Conservation (phyloP, 1,139 yeast genomes). For the Pichia sp. region DNA sequence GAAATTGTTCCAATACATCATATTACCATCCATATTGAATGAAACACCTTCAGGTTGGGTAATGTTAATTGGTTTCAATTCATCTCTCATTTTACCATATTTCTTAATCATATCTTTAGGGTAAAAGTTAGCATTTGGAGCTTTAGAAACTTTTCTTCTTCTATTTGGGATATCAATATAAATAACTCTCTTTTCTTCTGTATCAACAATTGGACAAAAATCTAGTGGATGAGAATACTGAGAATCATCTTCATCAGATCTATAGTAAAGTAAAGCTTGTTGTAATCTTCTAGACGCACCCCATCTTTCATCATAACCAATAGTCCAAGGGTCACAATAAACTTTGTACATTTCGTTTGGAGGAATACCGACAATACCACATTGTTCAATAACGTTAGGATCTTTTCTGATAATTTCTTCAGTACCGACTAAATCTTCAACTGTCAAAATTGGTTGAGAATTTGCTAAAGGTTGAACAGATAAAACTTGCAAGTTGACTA, state of each 20-base stretch:
- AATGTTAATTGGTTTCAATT: constrained; percentile 55
- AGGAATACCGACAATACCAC: constrained; percentile 62
- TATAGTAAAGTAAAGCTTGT: constrained; percentile 74
- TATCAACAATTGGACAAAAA: constrained; percentile 76
- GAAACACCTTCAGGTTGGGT: constrained; percentile 81
- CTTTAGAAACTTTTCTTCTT: constrained; percentile 64
- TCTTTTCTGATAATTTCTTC: constrained; percentile 61
- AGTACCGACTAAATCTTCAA: constrained; percentile 55
- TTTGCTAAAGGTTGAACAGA: constrained; percentile 46
- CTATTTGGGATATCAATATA: constrained; percentile 68
- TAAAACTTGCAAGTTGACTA: constrained; percentile 40
- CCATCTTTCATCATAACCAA: constrained; percentile 81
- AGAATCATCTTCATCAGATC: constrained; percentile 71
- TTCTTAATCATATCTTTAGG: constrained; percentile 55
- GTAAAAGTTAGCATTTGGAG: constrained; percentile 62
- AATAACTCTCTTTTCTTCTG: constrained; percentile 59
- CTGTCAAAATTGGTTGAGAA: constrained; percentile 68
- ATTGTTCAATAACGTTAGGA: constrained; percentile 66
- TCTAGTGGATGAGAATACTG: constrained; percentile 81
- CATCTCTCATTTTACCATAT: constrained; percentile 56
- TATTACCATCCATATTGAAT: constrained; percentile 59
- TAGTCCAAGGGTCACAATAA: constrained; percentile 82
- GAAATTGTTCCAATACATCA: constrained; percentile 72
- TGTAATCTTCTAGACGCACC: constrained; percentile 69
- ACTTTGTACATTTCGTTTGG: constrained; percentile 58